phyloP scores from a whole-genome alignment of 176 grass and related monocot species.

The Musa acuminata region DNA sequence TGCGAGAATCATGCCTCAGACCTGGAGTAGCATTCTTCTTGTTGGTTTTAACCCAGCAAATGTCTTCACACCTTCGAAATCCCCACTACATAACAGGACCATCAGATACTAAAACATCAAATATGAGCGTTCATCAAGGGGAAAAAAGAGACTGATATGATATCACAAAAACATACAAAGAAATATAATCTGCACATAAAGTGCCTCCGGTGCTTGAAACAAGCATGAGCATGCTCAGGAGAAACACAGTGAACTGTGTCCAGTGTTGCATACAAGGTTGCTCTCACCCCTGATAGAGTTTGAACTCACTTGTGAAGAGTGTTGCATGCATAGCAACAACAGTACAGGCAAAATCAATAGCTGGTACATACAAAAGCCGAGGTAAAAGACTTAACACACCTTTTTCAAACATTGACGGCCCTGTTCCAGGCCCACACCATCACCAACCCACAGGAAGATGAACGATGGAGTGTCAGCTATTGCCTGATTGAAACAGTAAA shows the following conservation, averaged over 20 bases:
- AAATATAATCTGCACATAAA: background rate
- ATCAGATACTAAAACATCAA: background rate
- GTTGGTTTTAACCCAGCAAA: constrained; percentile 97
- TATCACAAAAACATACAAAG: background rate
- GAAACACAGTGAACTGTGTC: background rate
- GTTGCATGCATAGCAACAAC: background rate
- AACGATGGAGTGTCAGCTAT: constrained; percentile 96
- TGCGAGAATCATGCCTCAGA: constrained; percentile 82
- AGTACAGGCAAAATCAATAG: background rate
- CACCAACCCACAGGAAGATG: constrained; percentile 94
- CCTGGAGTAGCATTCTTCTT: constrained; percentile 82
- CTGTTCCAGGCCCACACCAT: constrained; percentile 91
- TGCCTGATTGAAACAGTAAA: constrained; percentile 40
- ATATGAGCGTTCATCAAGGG: background rate
- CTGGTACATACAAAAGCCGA: background rate
- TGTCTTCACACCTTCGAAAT: constrained; percentile 92
- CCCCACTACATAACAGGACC: constrained; percentile 59
- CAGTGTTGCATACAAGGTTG: background rate
- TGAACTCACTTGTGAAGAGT: background rate
- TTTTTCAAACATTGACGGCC: constrained; percentile 91
- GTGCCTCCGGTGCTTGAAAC: background rate
- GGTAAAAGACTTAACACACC: constrained; percentile 27
- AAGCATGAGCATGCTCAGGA: background rate
- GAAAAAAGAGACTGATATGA: background rate
- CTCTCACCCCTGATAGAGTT: background rate